A percentile compares a stretch with the other conserved stretches of the same genome.
Evolutionary conservation across 768 basidiomycete species (phyloP).

Genomic region (Suillus variegatus): DNA sequence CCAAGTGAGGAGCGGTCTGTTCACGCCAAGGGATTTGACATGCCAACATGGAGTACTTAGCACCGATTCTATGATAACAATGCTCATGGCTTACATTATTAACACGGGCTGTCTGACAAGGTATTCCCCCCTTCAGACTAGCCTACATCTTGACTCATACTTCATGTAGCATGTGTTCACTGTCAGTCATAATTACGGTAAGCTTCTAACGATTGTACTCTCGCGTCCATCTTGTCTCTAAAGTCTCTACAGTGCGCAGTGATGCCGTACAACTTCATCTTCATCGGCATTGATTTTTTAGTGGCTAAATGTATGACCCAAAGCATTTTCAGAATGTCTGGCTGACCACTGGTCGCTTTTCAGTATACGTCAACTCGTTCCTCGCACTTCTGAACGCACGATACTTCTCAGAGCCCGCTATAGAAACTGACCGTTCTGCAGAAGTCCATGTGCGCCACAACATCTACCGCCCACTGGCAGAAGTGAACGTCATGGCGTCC

Average conservation of each 20-base stretch:
- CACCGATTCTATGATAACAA: not conserved
- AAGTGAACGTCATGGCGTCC: not conserved
- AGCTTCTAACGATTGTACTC: not conserved
- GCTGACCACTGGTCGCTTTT: not conserved
- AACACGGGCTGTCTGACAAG: not conserved
- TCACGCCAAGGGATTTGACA: not conserved
- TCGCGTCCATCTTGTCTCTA: not conserved
- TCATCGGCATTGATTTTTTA: not conserved
- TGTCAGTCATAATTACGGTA: not conserved
- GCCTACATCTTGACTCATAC: not conserved
- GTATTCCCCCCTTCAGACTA: not conserved
- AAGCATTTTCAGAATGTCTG: not conserved
- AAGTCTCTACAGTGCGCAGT: not conserved
- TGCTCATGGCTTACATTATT: not conserved
- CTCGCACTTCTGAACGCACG: conserved; percentile 4
- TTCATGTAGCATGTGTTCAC: not conserved
- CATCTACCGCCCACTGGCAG: not conserved
- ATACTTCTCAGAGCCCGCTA: not conserved
- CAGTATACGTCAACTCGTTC: conserved; percentile 9
- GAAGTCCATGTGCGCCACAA: not conserved
- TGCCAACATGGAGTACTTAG: not conserved
- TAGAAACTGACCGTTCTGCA: not conserved
- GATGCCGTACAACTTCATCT: not conserved
- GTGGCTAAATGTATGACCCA: not conserved
- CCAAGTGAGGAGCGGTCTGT: not conserved